phyloP scores from a whole-genome alignment of 164 flowering plant genomes.

The Umbilicus rupestris region DNA sequence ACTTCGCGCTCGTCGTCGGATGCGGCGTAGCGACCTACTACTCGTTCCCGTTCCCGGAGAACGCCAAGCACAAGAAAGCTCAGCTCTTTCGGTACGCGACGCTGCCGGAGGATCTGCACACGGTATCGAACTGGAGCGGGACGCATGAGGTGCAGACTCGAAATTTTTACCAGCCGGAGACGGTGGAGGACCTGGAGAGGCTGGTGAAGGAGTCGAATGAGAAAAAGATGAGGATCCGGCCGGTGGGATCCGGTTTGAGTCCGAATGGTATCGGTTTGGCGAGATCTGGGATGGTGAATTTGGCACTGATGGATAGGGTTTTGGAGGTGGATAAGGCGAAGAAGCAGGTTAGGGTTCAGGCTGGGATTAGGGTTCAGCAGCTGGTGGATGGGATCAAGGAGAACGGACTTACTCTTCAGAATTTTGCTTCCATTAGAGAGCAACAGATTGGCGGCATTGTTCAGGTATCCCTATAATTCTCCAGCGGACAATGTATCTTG shows the following conservation, averaged over 20 bases:
- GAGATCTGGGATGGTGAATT: conserved; percentile 84
- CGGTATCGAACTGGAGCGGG: conserved; percentile 95
- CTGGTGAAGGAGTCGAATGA: conserved; percentile 49
- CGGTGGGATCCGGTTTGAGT: conserved; percentile 88
- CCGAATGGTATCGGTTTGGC: conserved; percentile 92
- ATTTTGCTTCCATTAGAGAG: conserved; percentile 93
- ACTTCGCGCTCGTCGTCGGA: conserved; percentile 58
- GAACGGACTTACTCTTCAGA: conserved; percentile 78
- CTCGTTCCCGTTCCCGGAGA: conserved; percentile 83
- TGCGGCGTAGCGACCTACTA: conserved; percentile 86
- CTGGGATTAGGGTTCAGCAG: conserved; percentile 86
- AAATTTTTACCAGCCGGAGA: conserved; percentile 73
- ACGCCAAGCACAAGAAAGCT: conserved; percentile 91
- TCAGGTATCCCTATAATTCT: conserved; percentile 41
- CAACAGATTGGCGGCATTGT: conserved; percentile 96
- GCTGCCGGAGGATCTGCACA: conserved; percentile 88
- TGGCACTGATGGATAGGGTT: conserved; percentile 84
- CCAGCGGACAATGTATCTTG: not conserved
- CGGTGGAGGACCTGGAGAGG: conserved; percentile 41
- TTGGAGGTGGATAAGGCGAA: conserved; percentile 79
- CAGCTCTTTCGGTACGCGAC: conserved; percentile 85
- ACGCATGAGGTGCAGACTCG: conserved; percentile 93
- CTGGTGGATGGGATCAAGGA: conserved; percentile 85
- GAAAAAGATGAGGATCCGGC: conserved; percentile 58
- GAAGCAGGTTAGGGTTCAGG: conserved; percentile 73